phyloP scores from a whole-genome alignment of 441 rosid species.

The Bruguiera hainesii region DNA sequence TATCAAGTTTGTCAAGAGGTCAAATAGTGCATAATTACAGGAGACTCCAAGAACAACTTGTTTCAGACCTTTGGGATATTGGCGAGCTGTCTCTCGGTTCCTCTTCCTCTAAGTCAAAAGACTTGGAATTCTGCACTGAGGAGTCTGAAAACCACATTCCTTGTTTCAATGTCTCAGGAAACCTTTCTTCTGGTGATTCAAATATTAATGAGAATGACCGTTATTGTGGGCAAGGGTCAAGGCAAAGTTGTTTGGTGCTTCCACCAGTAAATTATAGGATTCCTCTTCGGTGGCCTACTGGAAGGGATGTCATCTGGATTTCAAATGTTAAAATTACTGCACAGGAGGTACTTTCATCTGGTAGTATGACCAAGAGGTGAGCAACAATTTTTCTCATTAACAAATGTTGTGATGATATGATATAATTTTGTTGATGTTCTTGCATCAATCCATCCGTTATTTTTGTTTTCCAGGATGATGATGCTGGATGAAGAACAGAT shows the following conservation, averaged over 20 bases:
- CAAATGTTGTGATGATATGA: neutral
- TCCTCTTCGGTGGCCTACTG: slow-evolving; percentile 99
- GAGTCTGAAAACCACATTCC: slow-evolving; percentile 76
- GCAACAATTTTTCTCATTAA: neutral
- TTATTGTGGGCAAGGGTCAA: slow-evolving; percentile 53
- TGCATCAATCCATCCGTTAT: slow-evolving; percentile 8
- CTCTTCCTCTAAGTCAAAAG: slow-evolving; percentile 64
- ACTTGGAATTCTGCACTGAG: slow-evolving; percentile 65
- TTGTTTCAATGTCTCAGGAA: slow-evolving; percentile 75
- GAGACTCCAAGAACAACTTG: slow-evolving; percentile 89
- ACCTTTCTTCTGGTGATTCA: slow-evolving; percentile 48
- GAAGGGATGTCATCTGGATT: slow-evolving; percentile 91
- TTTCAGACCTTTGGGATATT: slow-evolving; percentile 85
- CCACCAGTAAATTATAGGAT: slow-evolving; percentile 75
- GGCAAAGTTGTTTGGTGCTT: slow-evolving; percentile 60
- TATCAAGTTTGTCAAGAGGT: slow-evolving; percentile 73
- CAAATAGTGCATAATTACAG: slow-evolving; percentile 73
- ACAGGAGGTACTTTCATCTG: slow-evolving; percentile 90
- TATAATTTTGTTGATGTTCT: slow-evolving; percentile 1
- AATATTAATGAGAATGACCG: slow-evolving; percentile 63
- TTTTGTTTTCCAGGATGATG: slow-evolving; percentile 76
- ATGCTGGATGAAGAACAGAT: slow-evolving; percentile 95
- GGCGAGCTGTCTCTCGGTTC: slow-evolving; percentile 87
- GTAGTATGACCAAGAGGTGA: slow-evolving; percentile 92
- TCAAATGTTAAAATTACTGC: slow-evolving; percentile 88